phyloP scores from a whole-genome alignment of 1,284 basidiomycete species.

The Fomitopsis palustris region DNA sequence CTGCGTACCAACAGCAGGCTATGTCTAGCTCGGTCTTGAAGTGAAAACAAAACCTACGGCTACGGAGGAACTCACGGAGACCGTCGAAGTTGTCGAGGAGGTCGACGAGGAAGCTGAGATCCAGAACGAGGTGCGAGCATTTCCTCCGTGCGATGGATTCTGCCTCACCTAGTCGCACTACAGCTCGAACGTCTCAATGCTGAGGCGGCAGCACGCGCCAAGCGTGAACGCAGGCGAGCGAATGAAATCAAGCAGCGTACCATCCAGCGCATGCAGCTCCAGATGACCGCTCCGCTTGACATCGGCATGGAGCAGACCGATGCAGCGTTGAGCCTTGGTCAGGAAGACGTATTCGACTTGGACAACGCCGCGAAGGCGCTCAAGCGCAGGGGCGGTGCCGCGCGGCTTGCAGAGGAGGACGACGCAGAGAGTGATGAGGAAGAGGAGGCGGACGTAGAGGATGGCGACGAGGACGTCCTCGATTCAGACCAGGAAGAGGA shows the following conservation, averaged over 20 bases:
- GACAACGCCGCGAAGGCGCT: slow-evolving; percentile 55
- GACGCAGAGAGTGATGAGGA: slow-evolving; percentile 38
- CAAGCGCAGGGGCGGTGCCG: slow-evolving; percentile 40
- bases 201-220: slow-evolving; percentile 70
- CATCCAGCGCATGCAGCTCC: slow-evolving; percentile 93
- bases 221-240: slow-evolving; percentile 81
- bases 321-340: slow-evolving; percentile 60
- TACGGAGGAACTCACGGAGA: slow-evolving; percentile 74
- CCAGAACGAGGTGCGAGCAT: slow-evolving; percentile 68
- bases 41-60: slow-evolving; percentile 65
- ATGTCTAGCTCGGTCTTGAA: slow-evolving; percentile 62
- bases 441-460: slow-evolving; percentile 36
- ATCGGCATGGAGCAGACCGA: slow-evolving; percentile 91
- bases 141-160: not conserved
- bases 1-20: too few relatives aligned
- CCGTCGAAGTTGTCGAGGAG: slow-evolving; percentile 70
- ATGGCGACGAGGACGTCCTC: slow-evolving; percentile 47
- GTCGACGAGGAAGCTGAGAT: slow-evolving; percentile 88
- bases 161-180: not conserved
- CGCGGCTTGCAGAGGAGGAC: slow-evolving; percentile 50
- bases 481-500: slow-evolving; percentile 75
- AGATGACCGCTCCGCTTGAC: slow-evolving; percentile 96
- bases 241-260: slow-evolving; percentile 90
- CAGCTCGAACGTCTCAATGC: slow-evolving; percentile 85
- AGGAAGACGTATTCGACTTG: slow-evolving; percentile 87